A percentile compares a stretch with the other conserved stretches of the same genome.
Evolutionary conservation across 148 eudicot species (phyloP).

Genomic region (Rhododendron williamsianum): DNA sequence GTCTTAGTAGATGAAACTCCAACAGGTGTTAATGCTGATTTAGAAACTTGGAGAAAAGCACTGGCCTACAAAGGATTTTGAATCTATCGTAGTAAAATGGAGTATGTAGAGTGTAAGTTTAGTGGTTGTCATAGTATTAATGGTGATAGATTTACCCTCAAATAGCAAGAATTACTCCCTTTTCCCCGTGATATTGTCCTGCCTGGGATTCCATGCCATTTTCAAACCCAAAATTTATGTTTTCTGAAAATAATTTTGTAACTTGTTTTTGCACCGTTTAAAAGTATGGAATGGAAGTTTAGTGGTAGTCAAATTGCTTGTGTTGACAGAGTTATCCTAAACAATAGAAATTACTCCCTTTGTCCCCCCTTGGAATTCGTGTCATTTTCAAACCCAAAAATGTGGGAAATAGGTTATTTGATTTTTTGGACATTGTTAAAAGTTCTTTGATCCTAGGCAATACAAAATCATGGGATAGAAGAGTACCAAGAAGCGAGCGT

Average conservation of each 20-base stretch:
- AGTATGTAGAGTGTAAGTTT: background rate
- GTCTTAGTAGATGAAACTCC: background rate
- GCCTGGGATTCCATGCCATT: background rate
- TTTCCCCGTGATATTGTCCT: background rate
- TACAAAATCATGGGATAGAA: background rate
- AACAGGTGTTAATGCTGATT: background rate
- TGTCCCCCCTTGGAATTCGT: background rate
- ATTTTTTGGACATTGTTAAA: background rate
- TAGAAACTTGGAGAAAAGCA: slow-evolving; percentile 1
- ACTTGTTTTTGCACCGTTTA: background rate
- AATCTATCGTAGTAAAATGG: background rate
- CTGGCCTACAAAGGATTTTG: background rate
- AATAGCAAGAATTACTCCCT: background rate
- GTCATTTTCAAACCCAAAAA: background rate
- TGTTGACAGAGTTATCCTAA: background rate
- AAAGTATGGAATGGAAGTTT: background rate
- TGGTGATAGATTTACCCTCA: background rate
- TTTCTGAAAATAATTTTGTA: background rate
- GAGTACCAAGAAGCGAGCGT: background rate
- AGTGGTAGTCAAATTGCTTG: background rate
- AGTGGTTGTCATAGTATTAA: background rate
- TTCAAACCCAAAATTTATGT: background rate
- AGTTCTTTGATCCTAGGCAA: background rate
- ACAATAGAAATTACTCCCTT: background rate
- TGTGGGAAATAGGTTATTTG: background rate